phyloP scores from a whole-genome alignment of 306 rosid species.

The Pyrus pyrifolia region DNA sequence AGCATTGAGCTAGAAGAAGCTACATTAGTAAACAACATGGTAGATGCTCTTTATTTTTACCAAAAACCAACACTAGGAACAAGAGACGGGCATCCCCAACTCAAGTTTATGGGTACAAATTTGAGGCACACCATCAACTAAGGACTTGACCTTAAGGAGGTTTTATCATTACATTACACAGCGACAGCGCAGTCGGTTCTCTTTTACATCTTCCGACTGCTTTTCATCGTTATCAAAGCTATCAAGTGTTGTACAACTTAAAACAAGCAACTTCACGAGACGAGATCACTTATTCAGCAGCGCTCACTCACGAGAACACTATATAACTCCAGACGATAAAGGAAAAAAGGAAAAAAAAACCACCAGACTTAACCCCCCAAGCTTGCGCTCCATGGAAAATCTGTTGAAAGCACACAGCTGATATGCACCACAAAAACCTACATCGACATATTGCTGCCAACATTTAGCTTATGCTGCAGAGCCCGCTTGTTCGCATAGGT shows the following conservation, averaged over 20 bases:
- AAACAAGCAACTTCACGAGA: slow-evolving; percentile 31
- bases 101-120: not conserved
- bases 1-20: not conserved
- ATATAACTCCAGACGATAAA: slow-evolving; percentile 19
- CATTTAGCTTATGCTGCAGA: slow-evolving; percentile 54
- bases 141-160: not conserved
- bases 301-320: slow-evolving; percentile 27
- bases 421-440: slow-evolving; percentile 46
- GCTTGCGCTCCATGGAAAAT: slow-evolving; percentile 95
- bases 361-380: slow-evolving; percentile 49
- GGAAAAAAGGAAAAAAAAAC: not conserved
- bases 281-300: slow-evolving; percentile 49
- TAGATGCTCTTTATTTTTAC: not conserved
- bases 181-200: not conserved
- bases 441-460: slow-evolving; percentile 20
- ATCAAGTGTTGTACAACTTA: slow-evolving; percentile 39
- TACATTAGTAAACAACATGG: not conserved
- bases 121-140: not conserved
- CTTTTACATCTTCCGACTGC: slow-evolving; percentile 26
- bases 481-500: slow-evolving; percentile 93
- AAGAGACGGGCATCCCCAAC: not conserved
- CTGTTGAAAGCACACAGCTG: slow-evolving; percentile 57
- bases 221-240: slow-evolving; percentile 25
- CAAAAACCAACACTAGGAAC: not conserved
- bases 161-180: slow-evolving; percentile 25